phyloP scores from a whole-genome alignment of 2,329 filamentous ascomycete genomes.

The Tolypocladium album region DNA sequence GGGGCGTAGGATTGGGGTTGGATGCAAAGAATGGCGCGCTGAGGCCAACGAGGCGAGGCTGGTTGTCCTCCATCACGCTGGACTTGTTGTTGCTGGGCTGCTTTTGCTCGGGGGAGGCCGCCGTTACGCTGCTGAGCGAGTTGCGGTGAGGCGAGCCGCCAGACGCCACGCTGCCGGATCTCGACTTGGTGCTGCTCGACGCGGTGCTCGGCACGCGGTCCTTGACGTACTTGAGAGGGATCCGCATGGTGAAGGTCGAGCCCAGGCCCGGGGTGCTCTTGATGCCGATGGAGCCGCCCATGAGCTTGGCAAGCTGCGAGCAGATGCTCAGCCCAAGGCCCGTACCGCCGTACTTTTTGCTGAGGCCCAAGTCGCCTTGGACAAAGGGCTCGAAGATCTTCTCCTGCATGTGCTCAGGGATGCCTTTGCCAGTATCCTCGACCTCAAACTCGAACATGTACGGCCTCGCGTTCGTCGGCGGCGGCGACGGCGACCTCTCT shows the following conservation, averaged over 20 bases:
- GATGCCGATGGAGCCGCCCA: conserved; percentile 68
- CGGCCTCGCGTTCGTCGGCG: conserved; percentile 52
- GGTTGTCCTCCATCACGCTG: conserved; percentile 16
- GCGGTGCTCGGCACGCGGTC: conserved; percentile 44
- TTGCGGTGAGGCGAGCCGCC: conserved; percentile 23
- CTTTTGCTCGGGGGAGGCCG: conserved; percentile 5
- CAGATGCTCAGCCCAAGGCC: conserved; percentile 84
- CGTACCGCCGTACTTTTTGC: conserved; percentile 83
- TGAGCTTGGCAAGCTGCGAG: conserved; percentile 71
- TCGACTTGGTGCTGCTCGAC: conserved; percentile 41
- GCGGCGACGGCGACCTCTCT: conserved; percentile 48
- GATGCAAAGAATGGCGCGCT: conserved; percentile 71
- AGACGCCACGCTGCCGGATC: conserved; percentile 35
- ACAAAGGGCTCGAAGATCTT: conserved; percentile 92
- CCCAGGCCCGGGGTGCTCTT: conserved; percentile 63
- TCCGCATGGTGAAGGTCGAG: conserved; percentile 71
- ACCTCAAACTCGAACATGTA: conserved; percentile 81
- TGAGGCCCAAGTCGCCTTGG: conserved; percentile 80
- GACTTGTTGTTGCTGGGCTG: conserved; percentile 4
- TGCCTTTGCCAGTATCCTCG: conserved; percentile 78
- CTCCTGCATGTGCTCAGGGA: conserved; percentile 64
- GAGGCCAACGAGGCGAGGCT: conserved; percentile 72
- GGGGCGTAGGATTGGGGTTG: conserved; percentile 20
- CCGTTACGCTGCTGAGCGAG: conserved; percentile 6
- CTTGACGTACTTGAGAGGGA: conserved; percentile 68